Evolutionary conservation across 306 rosid genomes (phyloP).

Genomic region (Fragaria ananassa): DNA sequence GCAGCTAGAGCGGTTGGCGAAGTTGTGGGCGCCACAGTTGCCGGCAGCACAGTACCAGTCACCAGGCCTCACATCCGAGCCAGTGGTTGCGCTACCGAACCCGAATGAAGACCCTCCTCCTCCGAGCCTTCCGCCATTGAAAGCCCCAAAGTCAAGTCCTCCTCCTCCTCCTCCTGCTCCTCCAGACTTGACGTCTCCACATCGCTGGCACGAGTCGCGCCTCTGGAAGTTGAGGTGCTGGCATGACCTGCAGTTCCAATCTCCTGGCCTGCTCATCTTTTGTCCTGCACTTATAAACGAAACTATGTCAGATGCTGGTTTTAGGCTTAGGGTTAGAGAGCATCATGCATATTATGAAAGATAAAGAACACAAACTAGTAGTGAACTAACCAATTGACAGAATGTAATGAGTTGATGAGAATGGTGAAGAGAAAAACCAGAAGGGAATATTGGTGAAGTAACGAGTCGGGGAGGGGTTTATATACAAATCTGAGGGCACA

Average conservation of each 20-base stretch:
- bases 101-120: conserved; percentile 71
- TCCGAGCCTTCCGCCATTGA: conserved; percentile 34
- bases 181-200: conserved; percentile 66
- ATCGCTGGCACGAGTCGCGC: conserved; percentile 90
- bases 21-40: conserved; percentile 86
- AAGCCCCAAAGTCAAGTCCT: conserved; percentile 39
- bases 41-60: conserved; percentile 85
- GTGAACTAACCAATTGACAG: conserved; percentile 24
- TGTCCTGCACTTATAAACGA: conserved; percentile 4
- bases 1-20: conserved; percentile 94
- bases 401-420: conserved; percentile 25
- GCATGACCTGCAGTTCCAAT: conserved; percentile 98
- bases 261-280: conserved; percentile 94
- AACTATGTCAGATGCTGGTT: background rate
- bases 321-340: background rate
- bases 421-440: conserved; percentile 1
- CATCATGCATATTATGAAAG: background rate
- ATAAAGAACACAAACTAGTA: background rate
- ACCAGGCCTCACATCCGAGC: conserved; percentile 87
- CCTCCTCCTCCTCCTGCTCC: conserved; percentile 14
- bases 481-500: conserved; percentile 47
- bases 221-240: conserved; percentile 95
- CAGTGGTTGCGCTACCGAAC: conserved; percentile 30
- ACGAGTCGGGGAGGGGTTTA: conserved; percentile 48
- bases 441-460: conserved; percentile 41